These are phyloP conservation scores for Malus fusca DNA, from an alignment of 306 rosid genomes.

Conservation along the genomic window DNA sequence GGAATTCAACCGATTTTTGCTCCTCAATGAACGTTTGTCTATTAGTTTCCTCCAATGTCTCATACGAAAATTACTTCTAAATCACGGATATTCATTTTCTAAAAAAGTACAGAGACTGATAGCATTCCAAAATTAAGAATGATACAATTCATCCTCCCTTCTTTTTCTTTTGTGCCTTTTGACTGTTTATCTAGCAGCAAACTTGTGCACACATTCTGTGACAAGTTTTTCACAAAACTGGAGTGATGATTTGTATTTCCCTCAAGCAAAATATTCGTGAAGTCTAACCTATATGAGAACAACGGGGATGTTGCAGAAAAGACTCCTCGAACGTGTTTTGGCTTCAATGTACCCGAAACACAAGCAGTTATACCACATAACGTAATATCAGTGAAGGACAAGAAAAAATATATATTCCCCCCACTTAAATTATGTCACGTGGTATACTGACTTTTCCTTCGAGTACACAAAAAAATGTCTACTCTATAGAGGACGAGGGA, in stretches of 20 bases:
- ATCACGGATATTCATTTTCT: background rate
- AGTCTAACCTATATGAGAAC: background rate
- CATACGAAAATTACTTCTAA: background rate
- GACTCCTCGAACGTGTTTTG: conserved; percentile 2
- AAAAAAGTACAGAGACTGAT: background rate
- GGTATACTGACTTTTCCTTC: too few species aligned
- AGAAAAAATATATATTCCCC: too few species aligned
- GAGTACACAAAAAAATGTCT: too few species aligned
- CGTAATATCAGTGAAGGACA: too few species aligned
- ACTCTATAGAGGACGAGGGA: too few species aligned
- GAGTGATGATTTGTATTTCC: background rate
- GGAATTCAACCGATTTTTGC: too few species aligned
- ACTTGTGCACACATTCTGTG: background rate
- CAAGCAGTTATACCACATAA: too few species aligned
- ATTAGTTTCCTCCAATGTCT: background rate
- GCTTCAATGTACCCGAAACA: too few species aligned
- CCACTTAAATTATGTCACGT: too few species aligned
- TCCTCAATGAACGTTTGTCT: too few species aligned
- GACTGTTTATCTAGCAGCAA: background rate
- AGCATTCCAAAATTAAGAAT: background rate
- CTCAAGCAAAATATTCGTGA: background rate
- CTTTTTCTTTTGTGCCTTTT: background rate
- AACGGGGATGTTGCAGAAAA: background rate
- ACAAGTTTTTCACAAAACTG: background rate
- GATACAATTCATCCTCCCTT: background rate